phyloP scores from a whole-genome alignment of 345 rosid genomes.

The Lepidium sativum region DNA sequence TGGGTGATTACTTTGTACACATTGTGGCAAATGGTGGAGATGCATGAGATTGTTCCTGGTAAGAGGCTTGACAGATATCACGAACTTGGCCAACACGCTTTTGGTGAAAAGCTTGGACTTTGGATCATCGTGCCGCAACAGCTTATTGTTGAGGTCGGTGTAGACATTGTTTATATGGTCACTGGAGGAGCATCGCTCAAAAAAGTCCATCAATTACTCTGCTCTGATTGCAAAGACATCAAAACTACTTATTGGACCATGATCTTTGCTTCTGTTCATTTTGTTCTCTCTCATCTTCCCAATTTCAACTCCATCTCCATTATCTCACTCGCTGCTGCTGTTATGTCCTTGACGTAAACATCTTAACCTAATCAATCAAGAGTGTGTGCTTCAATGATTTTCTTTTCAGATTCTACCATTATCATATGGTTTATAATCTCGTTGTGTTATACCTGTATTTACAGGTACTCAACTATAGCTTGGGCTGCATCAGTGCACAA shows the following conservation, averaged over 20 bases:
- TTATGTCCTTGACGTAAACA: slow-evolving; percentile 53
- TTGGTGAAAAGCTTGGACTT: slow-evolving; percentile 61
- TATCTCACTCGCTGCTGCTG: slow-evolving; percentile 56
- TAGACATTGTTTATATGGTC: slow-evolving; percentile 51
- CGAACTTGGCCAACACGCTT: slow-evolving; percentile 65
- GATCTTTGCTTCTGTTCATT: slow-evolving; percentile 50
- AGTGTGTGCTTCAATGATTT: background rate
- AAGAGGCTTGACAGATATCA: slow-evolving; percentile 68
- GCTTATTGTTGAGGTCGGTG: slow-evolving; percentile 55
- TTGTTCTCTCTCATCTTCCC: slow-evolving; percentile 53
- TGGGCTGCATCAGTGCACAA: slow-evolving; percentile 47
- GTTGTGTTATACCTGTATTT: background rate
- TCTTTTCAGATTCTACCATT: background rate
- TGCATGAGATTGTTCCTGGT: slow-evolving; percentile 72
- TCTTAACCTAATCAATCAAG: background rate
- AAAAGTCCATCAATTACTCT: slow-evolving; percentile 40
- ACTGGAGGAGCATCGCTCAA: slow-evolving; percentile 55
- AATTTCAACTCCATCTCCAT: slow-evolving; percentile 54
- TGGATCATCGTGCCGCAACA: slow-evolving; percentile 70
- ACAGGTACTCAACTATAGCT: slow-evolving; percentile 73
- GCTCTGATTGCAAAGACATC: slow-evolving; percentile 37
- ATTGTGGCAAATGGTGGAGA: slow-evolving; percentile 79
- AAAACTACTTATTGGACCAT: slow-evolving; percentile 49
- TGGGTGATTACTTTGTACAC: slow-evolving; percentile 74
- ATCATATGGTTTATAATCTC: background rate